Conservation (phyloP, 495 filamentous ascomycete species). For the Choiromyces venosus region DNA sequence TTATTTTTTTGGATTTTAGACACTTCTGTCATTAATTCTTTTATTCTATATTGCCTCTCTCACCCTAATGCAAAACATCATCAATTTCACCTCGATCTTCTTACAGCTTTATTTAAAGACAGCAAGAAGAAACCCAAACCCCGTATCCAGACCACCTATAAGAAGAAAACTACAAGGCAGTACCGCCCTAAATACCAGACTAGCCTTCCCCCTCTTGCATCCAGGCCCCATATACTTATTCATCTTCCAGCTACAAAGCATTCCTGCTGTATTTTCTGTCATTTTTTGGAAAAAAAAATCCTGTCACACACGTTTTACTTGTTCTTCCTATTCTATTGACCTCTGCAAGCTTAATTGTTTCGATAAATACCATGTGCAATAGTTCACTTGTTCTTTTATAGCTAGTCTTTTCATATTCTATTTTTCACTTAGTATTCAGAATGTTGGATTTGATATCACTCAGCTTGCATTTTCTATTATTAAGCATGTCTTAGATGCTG, state of each 20-base stretch:
- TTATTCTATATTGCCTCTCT: not conserved
- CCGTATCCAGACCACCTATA: not conserved
- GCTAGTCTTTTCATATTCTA: too few relatives aligned
- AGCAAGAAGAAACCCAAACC: not conserved
- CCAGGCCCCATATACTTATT: not conserved
- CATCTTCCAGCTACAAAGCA: not conserved
- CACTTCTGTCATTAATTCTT: conserved; percentile 15
- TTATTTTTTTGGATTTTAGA: conserved; percentile 38
- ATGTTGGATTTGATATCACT: too few relatives aligned
- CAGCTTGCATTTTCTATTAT: too few relatives aligned
- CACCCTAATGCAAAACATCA: not conserved
- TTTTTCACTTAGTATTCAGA: too few relatives aligned
- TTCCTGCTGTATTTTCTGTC: not conserved
- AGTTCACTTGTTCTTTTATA: not conserved
- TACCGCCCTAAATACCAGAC: not conserved
- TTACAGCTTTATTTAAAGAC: not conserved
- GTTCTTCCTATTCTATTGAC: not conserved
- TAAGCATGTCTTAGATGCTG: too few relatives aligned
- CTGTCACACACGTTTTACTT: not conserved
- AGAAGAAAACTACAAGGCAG: not conserved
- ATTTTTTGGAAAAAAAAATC: not conserved
- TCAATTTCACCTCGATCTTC: not conserved
- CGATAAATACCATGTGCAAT: not conserved
- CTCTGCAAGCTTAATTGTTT: not conserved
- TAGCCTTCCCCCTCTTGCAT: not conserved